Evolutionary conservation across 768 basidiomycete genomes (phyloP).

Genomic region (Suillus alpinus): DNA sequence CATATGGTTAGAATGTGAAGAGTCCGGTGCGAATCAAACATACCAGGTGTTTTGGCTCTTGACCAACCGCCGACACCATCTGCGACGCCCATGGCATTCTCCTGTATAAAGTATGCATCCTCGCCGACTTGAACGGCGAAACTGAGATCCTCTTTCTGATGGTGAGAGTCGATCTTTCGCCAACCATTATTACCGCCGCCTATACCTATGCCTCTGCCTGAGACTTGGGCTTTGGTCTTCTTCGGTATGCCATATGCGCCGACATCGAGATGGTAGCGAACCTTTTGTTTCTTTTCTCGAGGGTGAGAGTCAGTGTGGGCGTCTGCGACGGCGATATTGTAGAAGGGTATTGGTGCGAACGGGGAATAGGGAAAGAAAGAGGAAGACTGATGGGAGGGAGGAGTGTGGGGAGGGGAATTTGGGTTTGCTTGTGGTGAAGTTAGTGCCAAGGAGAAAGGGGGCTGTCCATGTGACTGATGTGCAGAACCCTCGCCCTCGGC

Average conservation of each 20-base stretch:
- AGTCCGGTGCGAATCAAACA: slow-evolving; percentile 8
- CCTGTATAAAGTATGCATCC: slow-evolving; percentile 82
- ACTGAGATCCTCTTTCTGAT: slow-evolving; percentile 32
- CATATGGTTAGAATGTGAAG: background rate
- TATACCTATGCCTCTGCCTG: slow-evolving; percentile 23
- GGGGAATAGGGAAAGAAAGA: slow-evolving; percentile 35
- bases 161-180: slow-evolving; percentile 25
- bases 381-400: slow-evolving; percentile 29
- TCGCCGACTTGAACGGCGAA: slow-evolving; percentile 84
- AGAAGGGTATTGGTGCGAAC: slow-evolving; percentile 30
- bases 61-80: slow-evolving; percentile 97
- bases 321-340: slow-evolving; percentile 24
- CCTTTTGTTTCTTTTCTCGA: slow-evolving; percentile 29
- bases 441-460: slow-evolving; percentile 43
- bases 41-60: slow-evolving; percentile 36
- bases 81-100: slow-evolving; percentile 89
- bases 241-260: slow-evolving; percentile 90
- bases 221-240: slow-evolving; percentile 22
- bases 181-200: slow-evolving; percentile 18
- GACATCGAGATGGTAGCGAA: slow-evolving; percentile 58
- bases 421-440: slow-evolving; percentile 39
- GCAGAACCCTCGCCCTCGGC: slow-evolving; percentile 44
- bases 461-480: slow-evolving; percentile 31
- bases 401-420: slow-evolving; percentile 24
- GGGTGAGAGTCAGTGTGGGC: slow-evolving; percentile 25